These are phyloP conservation scores for Euphorbia pulcherrima DNA, from an alignment of 345 rosid species.

Conservation along the genomic window DNA sequence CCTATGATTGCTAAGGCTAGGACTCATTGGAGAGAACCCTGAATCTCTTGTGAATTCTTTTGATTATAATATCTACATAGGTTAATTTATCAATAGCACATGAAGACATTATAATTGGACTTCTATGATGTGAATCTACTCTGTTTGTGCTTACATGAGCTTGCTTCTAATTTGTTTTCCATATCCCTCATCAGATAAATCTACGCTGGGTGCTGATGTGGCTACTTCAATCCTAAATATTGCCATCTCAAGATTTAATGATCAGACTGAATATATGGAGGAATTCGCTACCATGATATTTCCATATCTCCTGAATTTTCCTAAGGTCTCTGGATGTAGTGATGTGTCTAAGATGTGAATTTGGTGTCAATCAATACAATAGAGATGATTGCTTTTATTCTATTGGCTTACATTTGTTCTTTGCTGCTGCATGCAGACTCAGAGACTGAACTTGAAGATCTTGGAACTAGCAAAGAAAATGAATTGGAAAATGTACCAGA, in stretches of 20 bases:
- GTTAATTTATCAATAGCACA: too few species aligned
- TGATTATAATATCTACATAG: too few species aligned
- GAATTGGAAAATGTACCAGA: slow-evolving; percentile 60
- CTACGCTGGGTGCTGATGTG: slow-evolving; percentile 52
- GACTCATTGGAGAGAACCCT: too few species aligned
- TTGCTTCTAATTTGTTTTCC: slow-evolving; percentile 4
- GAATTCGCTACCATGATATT: slow-evolving; percentile 68
- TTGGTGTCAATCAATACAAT: not conserved
- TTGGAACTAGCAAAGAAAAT: slow-evolving; percentile 56
- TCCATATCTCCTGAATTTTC: slow-evolving; percentile 63
- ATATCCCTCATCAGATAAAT: slow-evolving; percentile 38
- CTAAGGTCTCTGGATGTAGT: slow-evolving; percentile 49
- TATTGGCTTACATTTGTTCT: slow-evolving; percentile 1
- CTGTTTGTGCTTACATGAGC: not conserved
- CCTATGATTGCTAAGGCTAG: too few species aligned
- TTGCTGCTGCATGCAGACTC: slow-evolving; percentile 48
- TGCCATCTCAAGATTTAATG: slow-evolving; percentile 42
- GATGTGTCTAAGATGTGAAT: not conserved
- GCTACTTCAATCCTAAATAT: slow-evolving; percentile 48
- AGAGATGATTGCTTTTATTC: slow-evolving; percentile 1
- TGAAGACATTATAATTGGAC: not conserved
- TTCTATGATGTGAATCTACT: too few species aligned
- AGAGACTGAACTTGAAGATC: slow-evolving; percentile 50
- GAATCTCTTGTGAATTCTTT: too few species aligned
- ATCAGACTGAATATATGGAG: slow-evolving; percentile 37